A percentile compares a stretch with the other conserved stretches of the same genome.
Evolutionary conservation across 805 yeast species (phyloP).

Genomic region (Hanseniaspora mollemarum): DNA sequence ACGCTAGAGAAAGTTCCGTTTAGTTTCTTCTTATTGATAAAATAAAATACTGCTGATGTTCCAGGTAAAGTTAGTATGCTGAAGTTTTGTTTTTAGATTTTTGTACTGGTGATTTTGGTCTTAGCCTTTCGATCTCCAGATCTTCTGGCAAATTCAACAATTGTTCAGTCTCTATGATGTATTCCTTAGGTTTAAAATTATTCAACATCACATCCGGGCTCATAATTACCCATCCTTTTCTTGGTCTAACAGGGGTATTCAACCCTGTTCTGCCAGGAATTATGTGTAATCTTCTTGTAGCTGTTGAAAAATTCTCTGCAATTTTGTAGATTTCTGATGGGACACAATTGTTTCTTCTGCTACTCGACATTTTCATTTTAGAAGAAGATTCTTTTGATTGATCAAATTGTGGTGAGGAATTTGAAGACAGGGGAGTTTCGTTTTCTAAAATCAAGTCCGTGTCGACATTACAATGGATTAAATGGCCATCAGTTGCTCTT

Average conservation of each 20-base stretch:
- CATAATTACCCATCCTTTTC: slow-evolving; percentile 87
- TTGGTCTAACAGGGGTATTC: slow-evolving; percentile 48
- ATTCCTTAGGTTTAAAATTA: slow-evolving; percentile 47
- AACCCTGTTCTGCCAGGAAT: slow-evolving; percentile 63
- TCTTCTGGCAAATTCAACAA: slow-evolving; percentile 51
- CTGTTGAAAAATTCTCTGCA: slow-evolving; percentile 79
- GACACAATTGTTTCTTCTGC: slow-evolving; percentile 39
- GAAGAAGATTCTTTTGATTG: neutral
- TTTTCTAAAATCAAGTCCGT: slow-evolving; percentile 74
- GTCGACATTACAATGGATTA: slow-evolving; percentile 85
- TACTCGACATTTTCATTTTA: too few species aligned
- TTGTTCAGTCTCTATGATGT: slow-evolving; percentile 34
- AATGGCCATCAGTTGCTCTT: slow-evolving; percentile 67
- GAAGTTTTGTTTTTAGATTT: slow-evolving; percentile 15
- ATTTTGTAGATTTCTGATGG: slow-evolving; percentile 71
- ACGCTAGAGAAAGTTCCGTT: too few species aligned
- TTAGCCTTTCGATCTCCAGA: slow-evolving; percentile 60
- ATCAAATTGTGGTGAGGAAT: too few species aligned
- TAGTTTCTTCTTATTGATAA: too few species aligned
- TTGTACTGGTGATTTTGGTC: slow-evolving; percentile 70
- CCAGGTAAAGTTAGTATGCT: neutral
- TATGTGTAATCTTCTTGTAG: slow-evolving; percentile 72
- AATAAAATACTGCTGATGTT: too few species aligned
- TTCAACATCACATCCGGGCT: slow-evolving; percentile 71
- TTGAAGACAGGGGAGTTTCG: slow-evolving; percentile 17